These are phyloP conservation scores for Aspergillus sp. DNA, from an alignment of 2,329 filamentous ascomycete genomes.

Conservation along the genomic window DNA sequence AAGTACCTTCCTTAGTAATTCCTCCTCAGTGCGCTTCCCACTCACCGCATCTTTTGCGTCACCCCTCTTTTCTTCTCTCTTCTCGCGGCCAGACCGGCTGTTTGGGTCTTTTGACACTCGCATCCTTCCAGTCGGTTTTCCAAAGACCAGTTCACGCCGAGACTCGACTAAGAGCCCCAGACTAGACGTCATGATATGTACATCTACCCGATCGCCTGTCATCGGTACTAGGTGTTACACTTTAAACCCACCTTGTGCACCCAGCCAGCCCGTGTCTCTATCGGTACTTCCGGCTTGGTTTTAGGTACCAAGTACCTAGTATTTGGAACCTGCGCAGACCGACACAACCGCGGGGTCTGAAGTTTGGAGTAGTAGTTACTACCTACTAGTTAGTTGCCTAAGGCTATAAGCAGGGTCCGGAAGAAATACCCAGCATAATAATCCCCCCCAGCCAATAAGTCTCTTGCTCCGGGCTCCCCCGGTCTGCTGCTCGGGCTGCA, in stretches of 20 bases:
- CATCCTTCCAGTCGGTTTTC: not conserved
- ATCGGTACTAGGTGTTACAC: not conserved
- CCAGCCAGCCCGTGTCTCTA: not conserved
- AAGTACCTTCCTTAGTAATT: conserved; percentile 4
- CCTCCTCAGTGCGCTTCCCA: not conserved
- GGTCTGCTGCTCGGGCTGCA: not conserved
- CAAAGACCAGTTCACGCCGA: not conserved
- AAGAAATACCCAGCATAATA: not conserved
- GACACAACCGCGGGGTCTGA: too few relatives aligned
- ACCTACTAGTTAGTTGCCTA: too few relatives aligned
- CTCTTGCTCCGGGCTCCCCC: not conserved
- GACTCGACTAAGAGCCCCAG: not conserved
- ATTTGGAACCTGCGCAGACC: not conserved
- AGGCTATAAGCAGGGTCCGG: too few relatives aligned
- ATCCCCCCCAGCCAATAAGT: not conserved
- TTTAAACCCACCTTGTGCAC: not conserved
- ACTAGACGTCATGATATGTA: not conserved
- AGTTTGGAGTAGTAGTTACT: too few relatives aligned
- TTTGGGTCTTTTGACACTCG: not conserved
- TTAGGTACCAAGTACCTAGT: not conserved
- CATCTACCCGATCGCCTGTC: not conserved
- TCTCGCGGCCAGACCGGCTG: not conserved
- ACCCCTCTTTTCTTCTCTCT: not conserved
- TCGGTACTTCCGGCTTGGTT: not conserved
- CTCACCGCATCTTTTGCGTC: conserved; percentile 15